phyloP scores from a whole-genome alignment of 2,329 filamentous ascomycete species.

The Claviceps sp. region DNA sequence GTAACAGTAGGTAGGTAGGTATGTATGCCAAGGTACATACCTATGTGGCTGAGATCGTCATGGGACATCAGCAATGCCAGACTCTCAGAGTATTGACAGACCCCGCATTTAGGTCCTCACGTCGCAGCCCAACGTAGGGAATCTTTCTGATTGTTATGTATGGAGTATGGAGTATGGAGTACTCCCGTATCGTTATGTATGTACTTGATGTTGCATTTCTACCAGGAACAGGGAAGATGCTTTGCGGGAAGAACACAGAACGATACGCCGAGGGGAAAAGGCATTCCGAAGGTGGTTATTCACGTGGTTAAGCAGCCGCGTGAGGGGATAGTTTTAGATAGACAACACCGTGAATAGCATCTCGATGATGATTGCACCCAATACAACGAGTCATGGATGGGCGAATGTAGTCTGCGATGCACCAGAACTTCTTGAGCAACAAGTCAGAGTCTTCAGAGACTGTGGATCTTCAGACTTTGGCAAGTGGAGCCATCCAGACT shows the following conservation, averaged over 20 bases:
- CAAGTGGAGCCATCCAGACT: no score
- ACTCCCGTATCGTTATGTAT: neutral
- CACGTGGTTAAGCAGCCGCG: no score
- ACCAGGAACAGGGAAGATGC: neutral
- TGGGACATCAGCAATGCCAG: neutral
- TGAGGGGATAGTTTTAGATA: no score
- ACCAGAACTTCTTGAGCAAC: no score
- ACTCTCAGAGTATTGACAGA: neutral
- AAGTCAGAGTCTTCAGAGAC: no score
- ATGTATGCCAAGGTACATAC: neutral
- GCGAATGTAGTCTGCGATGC: no score
- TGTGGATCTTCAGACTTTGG: no score
- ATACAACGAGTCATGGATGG: no score
- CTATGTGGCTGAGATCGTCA: neutral
- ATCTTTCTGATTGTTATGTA: neutral
- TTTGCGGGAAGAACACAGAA: neutral
- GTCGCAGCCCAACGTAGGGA: constrained; percentile 1
- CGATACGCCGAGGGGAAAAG: neutral
- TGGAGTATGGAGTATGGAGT: no score
- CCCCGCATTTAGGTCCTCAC: neutral
- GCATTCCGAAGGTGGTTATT: neutral
- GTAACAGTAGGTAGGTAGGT: no score
- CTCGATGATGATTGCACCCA: no score
- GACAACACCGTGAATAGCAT: no score
- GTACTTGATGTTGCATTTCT: neutral